Base-by-base conservation (phyloP, 2,329 filamentous ascomycete genomes). In the Alternaria dauci region DNA sequence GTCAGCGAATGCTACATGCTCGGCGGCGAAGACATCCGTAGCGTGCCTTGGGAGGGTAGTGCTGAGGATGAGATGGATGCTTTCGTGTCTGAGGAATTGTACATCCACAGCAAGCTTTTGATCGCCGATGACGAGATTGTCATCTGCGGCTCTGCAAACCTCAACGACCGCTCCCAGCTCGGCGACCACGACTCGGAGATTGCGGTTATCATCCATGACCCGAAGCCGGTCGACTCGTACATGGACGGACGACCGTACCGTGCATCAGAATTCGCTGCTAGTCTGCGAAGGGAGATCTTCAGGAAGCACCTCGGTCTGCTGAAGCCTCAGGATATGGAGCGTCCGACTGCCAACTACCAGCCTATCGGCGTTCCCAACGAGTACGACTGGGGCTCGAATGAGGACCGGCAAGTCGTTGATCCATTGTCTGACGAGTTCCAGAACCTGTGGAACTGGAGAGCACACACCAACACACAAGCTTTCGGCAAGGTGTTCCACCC, bases 241-340 rank as follows among this genome's bases (percentile, higher is more conserved):
- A 96, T 97, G 91, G 85, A 89, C 64, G 91, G 92, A 3, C 81
- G 84, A 23, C 87, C 87, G 0, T 96, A 86, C 81, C 85, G 83
- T 32, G 94, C 92, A 8, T 89, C 89, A 8, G 85, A 86, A 58
- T 94, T 94, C 73, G 93, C 93, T 1, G 83, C 92, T 5, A 92
- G 90, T 1, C 88, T 97, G 11, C 91, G 94, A 23, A 88, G 94
- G 36, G 88, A 93, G 75, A 87, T 97, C 64, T 97, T 92, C 88
- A 88, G 94, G 68, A 96, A 97, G 81, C 94, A 97, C 75, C 86
- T 97, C 2, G 94, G 94, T 43, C 85, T 97, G 8, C 83, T 97
- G 9, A 89, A 86, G 4, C 86, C 91, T 0, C 93, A 97, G 75
- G 83, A 89, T 18, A 83, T 90, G 60, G 86, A 93, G 57, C 80